Base-by-base conservation (phyloP, 164 flowering plant species). In the Magnolia kwangsiensis region DNA sequence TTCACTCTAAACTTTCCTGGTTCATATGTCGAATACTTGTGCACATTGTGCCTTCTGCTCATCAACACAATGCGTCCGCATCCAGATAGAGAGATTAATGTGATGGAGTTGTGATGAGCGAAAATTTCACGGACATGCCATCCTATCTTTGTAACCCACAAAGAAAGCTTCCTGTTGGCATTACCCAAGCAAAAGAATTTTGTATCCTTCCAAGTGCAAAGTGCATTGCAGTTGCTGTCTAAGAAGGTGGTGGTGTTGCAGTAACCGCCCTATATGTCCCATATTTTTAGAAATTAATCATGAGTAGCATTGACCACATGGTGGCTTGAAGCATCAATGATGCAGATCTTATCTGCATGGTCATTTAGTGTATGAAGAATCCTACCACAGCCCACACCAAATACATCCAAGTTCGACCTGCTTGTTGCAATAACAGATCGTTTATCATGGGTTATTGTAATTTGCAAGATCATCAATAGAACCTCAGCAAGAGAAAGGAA, bases 221-320 rank as follows among this genome's bases (percentile, higher is more conserved):
- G 82, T 61, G 98, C 85, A 84, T 94, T 96, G 85, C 98, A 96
- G 71, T 96, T 92, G 84, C 96, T 92, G 75, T 76, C 87, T 50
- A 84, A 91, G 27, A 92, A 84, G 23, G 94, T 85, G 14, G 99
- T 96, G 83, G 87, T 91, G 69, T 63, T 81, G 82, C 98, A 92
- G 77, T 90, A 92, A 76, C 97, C 99, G 80, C 86, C 89, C 71
- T 90, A 90, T n/a, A n/a, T 81, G 83, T 94, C 99, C 98, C 98
- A 96, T 27, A 86, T 81, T 82, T 92, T 96, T 50, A 96, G 92
- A 1, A 97, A 91, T 4, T 93, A 89, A 80, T 96, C 99, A 90
- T 96, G 90, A 77, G 29, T 27, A 16, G 98, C 91, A 80, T 98
- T 93, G 18, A 91, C 94, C 20, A 89, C 86, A 83, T 86, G 79